Conservation (phyloP, 495 filamentous ascomycete genomes). For the Hyphodiscus hymeniophilus region DNA sequence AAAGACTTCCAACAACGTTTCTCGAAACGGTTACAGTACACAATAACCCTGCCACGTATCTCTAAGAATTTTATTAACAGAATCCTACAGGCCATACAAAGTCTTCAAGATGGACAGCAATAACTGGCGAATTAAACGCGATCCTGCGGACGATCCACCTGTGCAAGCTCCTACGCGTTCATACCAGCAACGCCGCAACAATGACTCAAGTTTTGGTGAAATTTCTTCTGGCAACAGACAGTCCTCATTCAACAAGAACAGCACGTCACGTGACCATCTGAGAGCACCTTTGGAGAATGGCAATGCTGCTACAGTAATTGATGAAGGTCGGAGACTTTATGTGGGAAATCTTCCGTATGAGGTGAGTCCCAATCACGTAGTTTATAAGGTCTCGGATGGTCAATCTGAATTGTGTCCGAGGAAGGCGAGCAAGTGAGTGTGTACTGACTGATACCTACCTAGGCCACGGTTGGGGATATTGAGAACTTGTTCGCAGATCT, state of each 20-base stretch:
- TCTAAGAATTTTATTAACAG: too few species aligned
- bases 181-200: neutral
- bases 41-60: too few species aligned
- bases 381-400: too few species aligned
- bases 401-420: too few species aligned
- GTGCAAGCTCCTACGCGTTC: neutral
- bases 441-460: neutral
- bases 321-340: conserved; percentile 49
- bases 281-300: conserved; percentile 2
- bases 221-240: neutral
- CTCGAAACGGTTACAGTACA: too few species aligned
- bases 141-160: neutral
- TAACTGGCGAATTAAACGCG: conserved; percentile 20
- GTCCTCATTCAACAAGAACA: neutral
- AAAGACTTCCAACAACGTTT: too few species aligned
- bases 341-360: conserved; percentile 62
- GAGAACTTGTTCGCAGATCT: conserved; percentile 41
- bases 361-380: conserved; percentile 21
- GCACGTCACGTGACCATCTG: conserved; percentile 4
- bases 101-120: conserved; percentile 12
- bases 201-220: neutral
- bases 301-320: conserved; percentile 30
- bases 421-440: too few species aligned
- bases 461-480: conserved; percentile 46
- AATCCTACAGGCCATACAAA: too few species aligned